Base-by-base conservation (phyloP, 2,329 filamentous ascomycete genomes). In the Talaromyces sp. region DNA sequence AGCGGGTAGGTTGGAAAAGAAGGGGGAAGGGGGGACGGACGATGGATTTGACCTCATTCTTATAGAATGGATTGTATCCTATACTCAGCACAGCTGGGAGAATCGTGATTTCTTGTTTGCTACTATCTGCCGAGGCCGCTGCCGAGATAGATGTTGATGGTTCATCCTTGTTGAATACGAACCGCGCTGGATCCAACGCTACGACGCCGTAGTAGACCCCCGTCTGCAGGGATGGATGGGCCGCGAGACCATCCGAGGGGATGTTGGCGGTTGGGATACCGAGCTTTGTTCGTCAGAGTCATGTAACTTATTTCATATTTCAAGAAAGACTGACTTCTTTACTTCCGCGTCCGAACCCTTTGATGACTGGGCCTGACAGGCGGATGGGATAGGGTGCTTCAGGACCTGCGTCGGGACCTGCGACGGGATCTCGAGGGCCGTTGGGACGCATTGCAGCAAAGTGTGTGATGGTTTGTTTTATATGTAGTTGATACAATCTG, bases 21-120 rank as follows among this genome's bases (percentile, higher is more conserved):
- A 5, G 16, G 22, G 31, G 24, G 22, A 13, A 31, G 16, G 19
- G 50, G n/a, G 35, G 8, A 80, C 78, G 48, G 77, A 82, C 84
- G 74, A 95, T 93, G 68, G 87, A 92, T 67, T 92, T 88, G 56
- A 91, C 87, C 4, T 85, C 88, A 83, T 99, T 98, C 76, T 93
- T 93, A 85, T 97, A 99, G 80, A 93, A 98, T 0, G 95, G 95
- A 79, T 98, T 99, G 85, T 93, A 98, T 52, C 95, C 95, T 70
- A 97, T 94, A 67, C 88, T 92, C 89, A 97, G 91, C 69, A 96
- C 93, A 85, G 96, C 95, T 1, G 92, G 92, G 77, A 89, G 92
- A 64, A 95, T 82, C 19, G 70, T 73, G 9, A 71, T 67, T 14
- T 64, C 58, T 24, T 50, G 45, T 5, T 65, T 50, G 9, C 52